These are phyloP conservation scores for Candida hungchunana DNA, from an alignment of 805 yeast species.

Conservation along the genomic window DNA sequence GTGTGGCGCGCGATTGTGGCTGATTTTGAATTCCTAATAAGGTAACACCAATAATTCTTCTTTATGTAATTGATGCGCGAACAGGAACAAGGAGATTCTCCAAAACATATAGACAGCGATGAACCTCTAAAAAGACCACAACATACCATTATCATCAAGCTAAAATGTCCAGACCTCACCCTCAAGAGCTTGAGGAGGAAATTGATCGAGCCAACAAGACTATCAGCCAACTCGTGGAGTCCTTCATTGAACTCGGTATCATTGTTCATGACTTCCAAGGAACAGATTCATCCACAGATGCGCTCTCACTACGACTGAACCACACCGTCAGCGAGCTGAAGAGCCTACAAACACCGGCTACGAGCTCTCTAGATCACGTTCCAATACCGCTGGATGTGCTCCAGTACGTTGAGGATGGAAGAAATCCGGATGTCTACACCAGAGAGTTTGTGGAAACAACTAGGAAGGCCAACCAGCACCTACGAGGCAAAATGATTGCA, in stretches of 20 bases:
- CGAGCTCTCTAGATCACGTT: slow-evolving; percentile 35
- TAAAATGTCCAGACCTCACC: slow-evolving; percentile 3
- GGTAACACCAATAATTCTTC: background rate
- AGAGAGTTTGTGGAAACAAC: slow-evolving; percentile 94
- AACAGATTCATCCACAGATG: slow-evolving; percentile 71
- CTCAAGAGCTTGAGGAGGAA: slow-evolving; percentile 25
- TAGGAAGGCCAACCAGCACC: slow-evolving; percentile 81
- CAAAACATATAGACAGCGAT: background rate
- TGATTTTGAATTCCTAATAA: slow-evolving; percentile 5
- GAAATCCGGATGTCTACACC: slow-evolving; percentile 96
- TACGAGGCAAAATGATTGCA: slow-evolving; percentile 80
- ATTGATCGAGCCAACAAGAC: slow-evolving; percentile 29
- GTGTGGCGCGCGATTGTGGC: slow-evolving; percentile 10
- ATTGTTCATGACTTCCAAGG: slow-evolving; percentile 93
- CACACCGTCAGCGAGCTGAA: slow-evolving; percentile 39
- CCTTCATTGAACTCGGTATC: slow-evolving; percentile 84
- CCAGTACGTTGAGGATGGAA: slow-evolving; percentile 89
- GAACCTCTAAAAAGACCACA: background rate
- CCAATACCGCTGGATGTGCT: slow-evolving; percentile 80
- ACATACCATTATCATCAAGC: no score
- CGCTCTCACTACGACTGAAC: slow-evolving; percentile 35
- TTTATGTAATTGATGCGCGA: background rate
- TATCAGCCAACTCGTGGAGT: slow-evolving; percentile 54
- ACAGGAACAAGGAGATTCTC: no score
- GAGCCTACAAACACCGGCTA: slow-evolving; percentile 28